Base-by-base conservation (phyloP, 2,329 filamentous ascomycete genomes). In the Ophiostoma sp. region DNA sequence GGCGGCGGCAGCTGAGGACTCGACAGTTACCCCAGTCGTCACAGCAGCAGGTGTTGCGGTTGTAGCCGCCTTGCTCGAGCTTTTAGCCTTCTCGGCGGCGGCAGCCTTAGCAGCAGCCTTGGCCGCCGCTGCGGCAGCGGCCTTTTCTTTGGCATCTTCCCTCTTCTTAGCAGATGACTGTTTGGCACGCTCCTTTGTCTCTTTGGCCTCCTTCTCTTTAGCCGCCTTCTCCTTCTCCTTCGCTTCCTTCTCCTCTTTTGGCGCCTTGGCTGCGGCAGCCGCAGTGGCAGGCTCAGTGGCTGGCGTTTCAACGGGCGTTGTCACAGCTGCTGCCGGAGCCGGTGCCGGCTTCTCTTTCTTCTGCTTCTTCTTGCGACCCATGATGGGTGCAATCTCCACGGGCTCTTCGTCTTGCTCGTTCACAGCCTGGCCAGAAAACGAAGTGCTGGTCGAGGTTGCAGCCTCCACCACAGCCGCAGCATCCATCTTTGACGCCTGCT, bases 281-380 rank as follows among this genome's bases (percentile, higher is more conserved):
- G 69, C 75, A 75, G 74, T 69, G 76, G 36, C 33, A 8, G 63
- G 31, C 15, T 48, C 52, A 12, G 33, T 15, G 39, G 59, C 68
- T 4, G 72, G 55, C 1, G 75, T 66, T 0, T 78, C 72, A 1
- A 31, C 55, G 19, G 70, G 25, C 2, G 76, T 77, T 12, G 75
- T 73, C 42, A 77, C 80, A 4, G 45, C 31, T 8, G 72, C 0
- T 25, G 50, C n/a, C 33, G 77, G 75, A 63, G 76, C 79, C 25
- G 76, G 69, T 42, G 77, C 79, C 77, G 82, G 82, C 75, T 89
- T 91, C 77, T 92, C 90, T 82, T 94, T 95, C 85, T 93, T 94
- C 80, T 93, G 89, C 83, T 95, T 96, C 85, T 94, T 95, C 85
- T 94, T 94, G 70, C 93, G 89, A 45, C 92, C 92, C 68, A 94